Conservation (phyloP, 306 rosid genomes). For the Adenanthera pavonina region DNA sequence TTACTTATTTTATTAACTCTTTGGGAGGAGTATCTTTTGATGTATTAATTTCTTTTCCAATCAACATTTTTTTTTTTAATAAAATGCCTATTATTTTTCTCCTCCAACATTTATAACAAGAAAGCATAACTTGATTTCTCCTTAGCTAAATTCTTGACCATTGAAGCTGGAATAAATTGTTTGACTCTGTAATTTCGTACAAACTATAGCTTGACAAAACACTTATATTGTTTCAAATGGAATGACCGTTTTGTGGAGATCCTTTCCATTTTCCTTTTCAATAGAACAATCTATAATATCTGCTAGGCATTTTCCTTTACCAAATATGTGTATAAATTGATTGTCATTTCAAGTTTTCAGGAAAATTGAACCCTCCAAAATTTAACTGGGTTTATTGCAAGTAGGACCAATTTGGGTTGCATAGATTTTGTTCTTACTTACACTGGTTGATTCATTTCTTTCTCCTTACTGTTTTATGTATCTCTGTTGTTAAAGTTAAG, state of each 20-base stretch:
- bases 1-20: background rate
- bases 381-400: background rate
- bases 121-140: background rate
- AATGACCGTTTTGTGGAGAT: background rate
- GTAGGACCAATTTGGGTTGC: background rate
- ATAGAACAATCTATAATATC: background rate
- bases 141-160: background rate
- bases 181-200: background rate
- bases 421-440: background rate
- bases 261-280: background rate
- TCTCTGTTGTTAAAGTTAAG: background rate
- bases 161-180: background rate
- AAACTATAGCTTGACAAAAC: background rate
- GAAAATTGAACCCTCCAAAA: background rate
- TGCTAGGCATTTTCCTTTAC: background rate
- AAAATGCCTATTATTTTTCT: background rate
- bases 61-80: background rate
- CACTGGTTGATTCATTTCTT: background rate
- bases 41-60: background rate
- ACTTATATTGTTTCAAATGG: background rate
- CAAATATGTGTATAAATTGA: background rate
- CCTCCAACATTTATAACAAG: background rate
- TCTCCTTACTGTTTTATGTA: background rate
- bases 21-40: background rate
- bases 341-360: background rate